Percentiles rank a stretch among this genome's conserved stretches.
Conservation (phyloP, 177 flowering plant species). For the Tripterygium wilfordii region DNA sequence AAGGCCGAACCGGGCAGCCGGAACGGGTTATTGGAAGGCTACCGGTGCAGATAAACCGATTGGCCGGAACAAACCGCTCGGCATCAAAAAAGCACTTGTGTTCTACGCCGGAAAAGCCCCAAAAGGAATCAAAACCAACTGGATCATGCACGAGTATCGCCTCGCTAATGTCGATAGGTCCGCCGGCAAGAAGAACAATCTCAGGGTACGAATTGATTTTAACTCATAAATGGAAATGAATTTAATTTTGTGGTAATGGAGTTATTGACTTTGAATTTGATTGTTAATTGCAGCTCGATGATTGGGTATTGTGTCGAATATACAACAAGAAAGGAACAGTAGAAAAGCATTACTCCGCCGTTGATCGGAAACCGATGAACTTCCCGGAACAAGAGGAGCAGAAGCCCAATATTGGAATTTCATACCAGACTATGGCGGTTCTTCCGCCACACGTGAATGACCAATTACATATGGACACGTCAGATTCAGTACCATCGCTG, state of each 20-base stretch:
- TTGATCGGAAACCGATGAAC: neutral
- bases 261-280: neutral
- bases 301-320: slow-evolving; percentile 55
- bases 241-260: neutral
- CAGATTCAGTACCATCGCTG: slow-evolving; percentile 31
- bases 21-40: slow-evolving; percentile 59
- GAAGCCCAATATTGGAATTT: slow-evolving; percentile 25
- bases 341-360: slow-evolving; percentile 24
- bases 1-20: slow-evolving; percentile 58
- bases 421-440: neutral
- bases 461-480: slow-evolving; percentile 14
- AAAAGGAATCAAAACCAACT: slow-evolving; percentile 45
- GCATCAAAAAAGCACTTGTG: slow-evolving; percentile 53
- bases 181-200: slow-evolving; percentile 35
- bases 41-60: slow-evolving; percentile 64
- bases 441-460: slow-evolving; percentile 1
- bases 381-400: slow-evolving; percentile 21
- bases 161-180: slow-evolving; percentile 56
- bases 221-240: neutral
- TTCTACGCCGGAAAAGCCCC: slow-evolving; percentile 61
- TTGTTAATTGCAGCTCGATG: slow-evolving; percentile 38
- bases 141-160: slow-evolving; percentile 73
- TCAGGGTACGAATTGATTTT: slow-evolving; percentile 25
- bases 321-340: slow-evolving; percentile 57
- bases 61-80: slow-evolving; percentile 44